Conservation (phyloP, 2,329 filamentous ascomycete species). For the Colletotrichum simmondsii region DNA sequence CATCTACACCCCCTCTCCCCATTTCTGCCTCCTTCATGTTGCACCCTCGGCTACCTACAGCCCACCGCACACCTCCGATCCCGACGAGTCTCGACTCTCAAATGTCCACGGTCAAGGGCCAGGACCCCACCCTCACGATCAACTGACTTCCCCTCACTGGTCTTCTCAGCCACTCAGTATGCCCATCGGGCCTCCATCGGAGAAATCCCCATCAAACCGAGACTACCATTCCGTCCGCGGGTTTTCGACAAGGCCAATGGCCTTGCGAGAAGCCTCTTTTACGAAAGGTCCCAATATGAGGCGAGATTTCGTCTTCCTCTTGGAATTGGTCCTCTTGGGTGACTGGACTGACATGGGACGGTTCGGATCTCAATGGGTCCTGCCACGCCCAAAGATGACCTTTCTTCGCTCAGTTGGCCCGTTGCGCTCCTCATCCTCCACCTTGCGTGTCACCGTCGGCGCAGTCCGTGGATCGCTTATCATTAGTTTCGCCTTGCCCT, state of each 20-base stretch:
- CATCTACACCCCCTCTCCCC: constrained; percentile 13
- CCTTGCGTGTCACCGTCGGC: constrained; percentile 17
- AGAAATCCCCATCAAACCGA: constrained; percentile 31
- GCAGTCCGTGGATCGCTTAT: constrained; percentile 20
- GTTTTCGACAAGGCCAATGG: constrained; percentile 19
- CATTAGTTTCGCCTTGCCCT: constrained; percentile 32
- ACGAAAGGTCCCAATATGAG: background rate
- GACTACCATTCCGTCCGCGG: constrained; percentile 23
- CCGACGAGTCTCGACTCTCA: constrained; percentile 34
- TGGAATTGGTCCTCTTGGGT: background rate
- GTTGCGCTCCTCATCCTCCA: constrained; percentile 7
- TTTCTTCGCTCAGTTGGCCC: constrained; percentile 7
- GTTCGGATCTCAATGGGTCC: constrained; percentile 19
- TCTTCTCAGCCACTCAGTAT: constrained; percentile 31
- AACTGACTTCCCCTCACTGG: constrained; percentile 34
- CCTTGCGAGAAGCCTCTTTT: background rate
- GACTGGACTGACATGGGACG: constrained; percentile 17
- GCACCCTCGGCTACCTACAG: constrained; percentile 14
- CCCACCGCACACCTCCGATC: constrained; percentile 22
- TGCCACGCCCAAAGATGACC: background rate
- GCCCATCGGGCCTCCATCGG: constrained; percentile 30
- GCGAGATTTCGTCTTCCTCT: background rate
- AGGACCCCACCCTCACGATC: constrained; percentile 29
- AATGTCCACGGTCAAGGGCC: constrained; percentile 14
- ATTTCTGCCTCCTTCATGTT: constrained; percentile 14